These are phyloP conservation scores for Candida manassasensis DNA, from an alignment of 805 yeast species.

Conservation along the genomic window DNA sequence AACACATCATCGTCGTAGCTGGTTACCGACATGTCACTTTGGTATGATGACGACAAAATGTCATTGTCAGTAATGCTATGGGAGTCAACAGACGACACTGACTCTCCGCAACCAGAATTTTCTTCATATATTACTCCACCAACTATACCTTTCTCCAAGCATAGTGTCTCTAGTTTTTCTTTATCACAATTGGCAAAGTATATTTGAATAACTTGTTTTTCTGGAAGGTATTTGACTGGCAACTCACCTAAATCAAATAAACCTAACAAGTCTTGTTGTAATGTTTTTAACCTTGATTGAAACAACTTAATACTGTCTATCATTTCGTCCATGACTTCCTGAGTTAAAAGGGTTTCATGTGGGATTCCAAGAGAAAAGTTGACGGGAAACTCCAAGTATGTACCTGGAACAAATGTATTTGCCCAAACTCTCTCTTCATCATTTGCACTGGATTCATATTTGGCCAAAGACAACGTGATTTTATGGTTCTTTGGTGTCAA, in stretches of 20 bases:
- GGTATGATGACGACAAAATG: constrained; percentile 11
- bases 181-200: constrained; percentile 71
- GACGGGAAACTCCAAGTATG: constrained; percentile 33
- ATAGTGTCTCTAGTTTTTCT: constrained; percentile 49
- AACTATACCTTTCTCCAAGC: constrained; percentile 55
- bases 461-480: constrained; percentile 18
- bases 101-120: background rate
- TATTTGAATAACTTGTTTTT: constrained; percentile 42
- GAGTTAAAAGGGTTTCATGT: constrained; percentile 25
- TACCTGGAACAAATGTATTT: constrained; percentile 17
- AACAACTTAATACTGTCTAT: constrained; percentile 53
- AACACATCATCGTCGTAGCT: constrained; percentile 13
- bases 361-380: constrained; percentile 24
- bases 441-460: constrained; percentile 15
- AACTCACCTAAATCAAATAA: constrained; percentile 62
- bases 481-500: constrained; percentile 21
- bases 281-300: constrained; percentile 37
- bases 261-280: constrained; percentile 38
- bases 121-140: constrained; percentile 50
- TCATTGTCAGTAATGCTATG: constrained; percentile 1
- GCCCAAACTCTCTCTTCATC: constrained; percentile 12
- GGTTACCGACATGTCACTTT: constrained; percentile 11
- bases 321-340: constrained; percentile 41
- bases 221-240: constrained; percentile 48
- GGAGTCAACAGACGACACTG: background rate